Evolutionary conservation across 2,329 filamentous ascomycete species (phyloP).

Genomic region (Fusarium robinianum): DNA sequence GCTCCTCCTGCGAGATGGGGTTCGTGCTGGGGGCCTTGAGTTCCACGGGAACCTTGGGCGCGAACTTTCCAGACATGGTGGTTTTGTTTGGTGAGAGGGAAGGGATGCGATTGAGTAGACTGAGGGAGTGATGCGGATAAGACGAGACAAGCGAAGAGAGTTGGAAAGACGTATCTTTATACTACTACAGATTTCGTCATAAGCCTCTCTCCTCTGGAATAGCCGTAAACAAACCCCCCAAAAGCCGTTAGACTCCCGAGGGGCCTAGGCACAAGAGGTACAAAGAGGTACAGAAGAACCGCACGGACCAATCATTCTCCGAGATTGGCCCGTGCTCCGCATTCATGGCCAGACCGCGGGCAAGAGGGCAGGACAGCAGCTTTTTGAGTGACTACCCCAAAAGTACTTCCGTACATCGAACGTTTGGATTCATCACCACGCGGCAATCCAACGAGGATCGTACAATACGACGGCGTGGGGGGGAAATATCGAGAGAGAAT

Average conservation of each 20-base stretch:
- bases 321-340: constrained; percentile 27
- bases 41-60: constrained; percentile 75
- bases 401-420: neutral
- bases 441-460: no score
- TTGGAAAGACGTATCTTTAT: no score
- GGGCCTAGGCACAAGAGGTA: no score
- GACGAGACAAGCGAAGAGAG: no score
- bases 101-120: neutral
- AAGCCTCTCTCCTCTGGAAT: constrained; percentile 12
- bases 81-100: neutral
- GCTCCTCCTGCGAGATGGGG: constrained; percentile 76
- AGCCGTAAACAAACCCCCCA: no score
- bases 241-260: no score
- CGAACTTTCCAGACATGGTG: constrained; percentile 68
- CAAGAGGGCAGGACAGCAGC: no score
- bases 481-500: no score
- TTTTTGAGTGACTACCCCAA: constrained; percentile 20
- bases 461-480: no score
- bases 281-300: no score
- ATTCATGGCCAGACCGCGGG: constrained; percentile 21
- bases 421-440: no score
- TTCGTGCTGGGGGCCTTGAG: constrained; percentile 88
- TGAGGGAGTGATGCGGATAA: constrained; percentile 1
- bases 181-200: constrained; percentile 34
- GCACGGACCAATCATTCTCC: constrained; percentile 27